Conservation (phyloP, 176 grass and related monocot species). For the Saccharum officinarum region DNA sequence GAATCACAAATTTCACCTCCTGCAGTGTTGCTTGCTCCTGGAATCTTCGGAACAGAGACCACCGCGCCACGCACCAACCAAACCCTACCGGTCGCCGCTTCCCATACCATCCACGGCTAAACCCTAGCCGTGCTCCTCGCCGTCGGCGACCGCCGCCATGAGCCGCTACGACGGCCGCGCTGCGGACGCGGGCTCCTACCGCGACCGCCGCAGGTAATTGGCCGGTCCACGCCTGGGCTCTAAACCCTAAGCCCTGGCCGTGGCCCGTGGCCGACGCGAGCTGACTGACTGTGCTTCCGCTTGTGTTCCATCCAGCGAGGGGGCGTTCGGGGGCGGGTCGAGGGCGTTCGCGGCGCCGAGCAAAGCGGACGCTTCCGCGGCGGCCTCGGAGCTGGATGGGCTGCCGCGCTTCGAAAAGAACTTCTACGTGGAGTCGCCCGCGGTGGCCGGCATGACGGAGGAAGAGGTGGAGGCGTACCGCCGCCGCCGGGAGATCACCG, state of each 20-base stretch:
- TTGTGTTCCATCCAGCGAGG: constrained; percentile 60
- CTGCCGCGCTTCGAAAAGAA: constrained; percentile 94
- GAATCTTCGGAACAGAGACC: background rate
- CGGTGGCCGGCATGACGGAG: constrained; percentile 71
- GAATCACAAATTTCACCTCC: background rate
- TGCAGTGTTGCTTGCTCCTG: background rate
- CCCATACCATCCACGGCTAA: background rate
- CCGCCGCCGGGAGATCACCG: constrained; percentile 71
- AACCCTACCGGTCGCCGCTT: background rate
- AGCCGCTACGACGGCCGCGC: constrained; percentile 88
- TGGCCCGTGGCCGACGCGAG: background rate
- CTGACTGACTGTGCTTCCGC: constrained; percentile 5
- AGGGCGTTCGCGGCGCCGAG: constrained; percentile 60
- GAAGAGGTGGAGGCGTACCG: constrained; percentile 84
- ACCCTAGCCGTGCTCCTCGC: constrained; percentile 28
- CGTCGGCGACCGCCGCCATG: constrained; percentile 53
- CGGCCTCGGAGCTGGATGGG: constrained; percentile 69
- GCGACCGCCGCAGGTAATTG: constrained; percentile 70
- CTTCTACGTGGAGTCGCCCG: constrained; percentile 83
- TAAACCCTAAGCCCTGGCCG: constrained; percentile 24
- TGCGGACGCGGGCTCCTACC: constrained; percentile 79
- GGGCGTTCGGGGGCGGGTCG: constrained; percentile 58
- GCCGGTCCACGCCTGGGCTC: background rate
- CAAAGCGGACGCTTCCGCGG: constrained; percentile 43
- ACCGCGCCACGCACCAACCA: background rate